phyloP scores from a whole-genome alignment of 73 alveolate genomes.

The Tetrahymena elliotti region DNA sequence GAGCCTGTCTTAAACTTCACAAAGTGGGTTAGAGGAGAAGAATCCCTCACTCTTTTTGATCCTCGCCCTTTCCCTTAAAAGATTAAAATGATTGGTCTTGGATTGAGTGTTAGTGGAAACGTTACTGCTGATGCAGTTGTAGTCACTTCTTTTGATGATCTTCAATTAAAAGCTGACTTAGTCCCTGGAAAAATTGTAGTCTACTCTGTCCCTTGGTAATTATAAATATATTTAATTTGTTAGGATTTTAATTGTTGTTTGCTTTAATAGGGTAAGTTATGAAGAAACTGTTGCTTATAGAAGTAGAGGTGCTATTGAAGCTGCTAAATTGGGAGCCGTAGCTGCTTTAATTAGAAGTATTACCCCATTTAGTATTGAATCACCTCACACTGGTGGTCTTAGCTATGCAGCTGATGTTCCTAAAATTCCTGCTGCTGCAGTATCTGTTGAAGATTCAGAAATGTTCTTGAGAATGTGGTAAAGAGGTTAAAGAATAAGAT shows the following conservation, averaged over 20 bases:
- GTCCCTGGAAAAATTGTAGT: conserved; percentile 36
- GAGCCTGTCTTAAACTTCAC: background rate
- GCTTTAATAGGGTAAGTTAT: background rate
- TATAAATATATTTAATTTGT: background rate
- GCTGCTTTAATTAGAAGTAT: conserved; percentile 32
- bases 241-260: background rate
- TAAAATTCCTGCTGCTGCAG: conserved; percentile 37
- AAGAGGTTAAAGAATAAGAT: conserved; percentile 29
- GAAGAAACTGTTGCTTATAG: conserved; percentile 3
- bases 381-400: conserved; percentile 39
- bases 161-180: background rate
- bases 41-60: conserved; percentile 1
- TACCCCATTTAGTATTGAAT: conserved; percentile 20
- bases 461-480: conserved; percentile 39
- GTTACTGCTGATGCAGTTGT: conserved; percentile 23
- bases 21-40: conserved; percentile 36
- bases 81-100: conserved; percentile 26
- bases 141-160: conserved; percentile 12
- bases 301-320: conserved; percentile 18
- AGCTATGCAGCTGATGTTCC: background rate
- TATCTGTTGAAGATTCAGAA: conserved; percentile 35
- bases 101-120: conserved; percentile 5
- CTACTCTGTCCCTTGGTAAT: conserved; percentile 38
- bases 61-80: conserved; percentile 19
- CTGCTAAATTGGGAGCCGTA: conserved; percentile 18